Base-by-base conservation (phyloP, 192 early-diverging fungal species). In the Coemansia sp. region DNA sequence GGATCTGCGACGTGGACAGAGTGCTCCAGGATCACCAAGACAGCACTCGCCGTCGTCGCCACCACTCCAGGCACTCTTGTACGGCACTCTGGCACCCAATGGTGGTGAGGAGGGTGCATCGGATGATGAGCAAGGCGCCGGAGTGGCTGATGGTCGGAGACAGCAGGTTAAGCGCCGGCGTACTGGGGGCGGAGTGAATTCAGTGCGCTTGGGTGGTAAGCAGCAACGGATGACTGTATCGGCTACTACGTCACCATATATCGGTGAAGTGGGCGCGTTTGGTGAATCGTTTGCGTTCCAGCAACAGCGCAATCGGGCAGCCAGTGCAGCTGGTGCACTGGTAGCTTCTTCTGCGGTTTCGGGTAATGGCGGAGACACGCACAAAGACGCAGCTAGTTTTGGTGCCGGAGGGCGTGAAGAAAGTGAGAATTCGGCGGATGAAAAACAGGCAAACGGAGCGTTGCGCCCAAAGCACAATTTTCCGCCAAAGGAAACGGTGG, bases 21-120 rank as follows among this genome's bases (percentile, higher is more conserved):
- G 69, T 41, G 58, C 15, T 43, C 69, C 69, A 9, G 69, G 69
- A 17, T 72, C 69, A 28, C 70, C 70, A 2, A 41, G 45, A 35
- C 50, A 58, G 34, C 54, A 50, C 8, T 59, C 64, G 51, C 56
- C 64, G 41, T 39, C 52, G 10, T 51, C 50, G 28, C 53, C 54
- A 37, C 41, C 64, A 30, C 36, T 70, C 34, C 59, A 61, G 19
- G 15, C 52, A 28, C n/a, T 43, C 9, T 25, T 55, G 34, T 45
- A 53, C 11, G 27, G 34, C 29, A 28, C 17, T 29, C 33, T 17
- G 27, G 32, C 23, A 10, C 17, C n/a, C n/a, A n/a, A n/a, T n/a
- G n/a, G n/a, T n/a, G n/a, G n/a, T n/a, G n/a, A n/a, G n/a, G n/a
- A n/a, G n/a, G n/a, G n/a, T n/a, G n/a, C n/a, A n/a, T 32, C 29